These are phyloP conservation scores for Collybia nuda DNA, from an alignment of 768 basidiomycete genomes.

Conservation along the genomic window DNA sequence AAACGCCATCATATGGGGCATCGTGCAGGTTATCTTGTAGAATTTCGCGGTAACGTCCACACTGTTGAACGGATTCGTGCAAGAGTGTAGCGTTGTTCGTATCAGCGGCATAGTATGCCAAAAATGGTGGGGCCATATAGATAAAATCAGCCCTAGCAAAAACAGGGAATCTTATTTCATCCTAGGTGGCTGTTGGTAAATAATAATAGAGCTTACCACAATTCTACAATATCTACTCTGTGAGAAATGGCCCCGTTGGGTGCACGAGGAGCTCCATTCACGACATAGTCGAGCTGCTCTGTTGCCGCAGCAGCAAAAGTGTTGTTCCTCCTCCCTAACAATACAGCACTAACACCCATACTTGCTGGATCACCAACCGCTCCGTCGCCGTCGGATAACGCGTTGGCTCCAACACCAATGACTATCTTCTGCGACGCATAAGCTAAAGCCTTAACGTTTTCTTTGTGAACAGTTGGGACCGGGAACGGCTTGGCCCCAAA, in stretches of 20 bases:
- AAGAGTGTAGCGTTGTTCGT: conserved; percentile 32
- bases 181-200: not conserved
- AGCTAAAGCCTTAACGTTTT: conserved; percentile 14
- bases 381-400: conserved; percentile 36
- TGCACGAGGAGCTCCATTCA: conserved; percentile 37
- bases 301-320: conserved; percentile 34
- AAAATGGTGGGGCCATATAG: conserved; percentile 57
- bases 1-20: conserved; percentile 9
- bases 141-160: conserved; percentile 51
- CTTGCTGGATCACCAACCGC: conserved; percentile 60
- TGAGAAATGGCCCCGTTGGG: conserved; percentile 56
- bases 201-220: conserved; percentile 35
- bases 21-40: conserved; percentile 28
- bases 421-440: conserved; percentile 20
- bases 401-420: conserved; percentile 16
- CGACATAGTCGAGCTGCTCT: conserved; percentile 41
- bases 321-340: conserved; percentile 36
- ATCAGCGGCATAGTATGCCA: conserved; percentile 52
- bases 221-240: conserved; percentile 43
- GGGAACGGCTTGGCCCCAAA: conserved; percentile 26
- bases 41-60: conserved; percentile 44
- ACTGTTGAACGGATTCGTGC: conserved; percentile 45
- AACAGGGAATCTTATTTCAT: not conserved
- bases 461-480: conserved; percentile 10
- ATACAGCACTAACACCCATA: conserved; percentile 41